phyloP scores from a whole-genome alignment of 202 grass and related monocot genomes.

The Carex sylvatica region DNA sequence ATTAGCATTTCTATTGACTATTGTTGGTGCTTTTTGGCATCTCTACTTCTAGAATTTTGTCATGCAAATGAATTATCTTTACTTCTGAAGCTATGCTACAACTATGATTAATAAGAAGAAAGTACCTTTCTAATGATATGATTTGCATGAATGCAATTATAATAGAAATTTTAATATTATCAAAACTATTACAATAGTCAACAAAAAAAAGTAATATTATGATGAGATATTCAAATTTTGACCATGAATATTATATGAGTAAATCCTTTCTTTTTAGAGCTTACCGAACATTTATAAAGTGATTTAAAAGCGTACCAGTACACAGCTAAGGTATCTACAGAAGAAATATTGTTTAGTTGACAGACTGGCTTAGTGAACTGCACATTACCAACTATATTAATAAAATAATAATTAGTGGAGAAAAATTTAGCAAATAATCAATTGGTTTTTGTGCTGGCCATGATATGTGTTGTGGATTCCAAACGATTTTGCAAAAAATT shows the following conservation, averaged over 20 bases:
- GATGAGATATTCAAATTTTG: background rate
- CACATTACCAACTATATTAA: conserved; percentile 7
- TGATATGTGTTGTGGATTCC: background rate
- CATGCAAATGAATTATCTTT: background rate
- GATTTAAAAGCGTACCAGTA: background rate
- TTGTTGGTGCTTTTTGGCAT: background rate
- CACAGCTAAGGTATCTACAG: background rate
- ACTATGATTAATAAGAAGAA: background rate
- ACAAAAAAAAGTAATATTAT: background rate
- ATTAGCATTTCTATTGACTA: background rate
- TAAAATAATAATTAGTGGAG: background rate
- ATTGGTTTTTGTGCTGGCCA: background rate
- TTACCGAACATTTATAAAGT: background rate
- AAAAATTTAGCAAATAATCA: background rate
- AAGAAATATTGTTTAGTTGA: background rate
- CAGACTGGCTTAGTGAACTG: conserved; percentile 1
- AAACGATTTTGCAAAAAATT: background rate
- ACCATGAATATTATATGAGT: background rate
- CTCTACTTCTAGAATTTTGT: background rate
- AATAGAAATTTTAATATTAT: background rate
- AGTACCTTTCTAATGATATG: background rate
- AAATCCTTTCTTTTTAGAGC: background rate
- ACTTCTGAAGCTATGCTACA: background rate
- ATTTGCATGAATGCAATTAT: background rate
- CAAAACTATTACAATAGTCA: background rate